phyloP scores from a whole-genome alignment of 306 rosid genomes.

The Castanea mollissima region DNA sequence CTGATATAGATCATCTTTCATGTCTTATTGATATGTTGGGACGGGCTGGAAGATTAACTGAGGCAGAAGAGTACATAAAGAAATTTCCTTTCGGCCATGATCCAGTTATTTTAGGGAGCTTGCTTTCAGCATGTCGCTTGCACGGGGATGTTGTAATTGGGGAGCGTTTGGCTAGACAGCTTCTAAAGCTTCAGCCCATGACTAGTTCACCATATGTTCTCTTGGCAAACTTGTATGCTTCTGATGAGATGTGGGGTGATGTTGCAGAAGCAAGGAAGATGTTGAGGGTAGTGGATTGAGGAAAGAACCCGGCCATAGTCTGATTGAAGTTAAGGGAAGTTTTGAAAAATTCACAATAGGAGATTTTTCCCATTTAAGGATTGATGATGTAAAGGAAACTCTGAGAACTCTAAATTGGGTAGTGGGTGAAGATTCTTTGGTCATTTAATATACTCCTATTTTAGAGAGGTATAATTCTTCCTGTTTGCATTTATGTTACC shows the following conservation, averaged over 20 bases:
- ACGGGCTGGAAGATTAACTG: conserved; percentile 36
- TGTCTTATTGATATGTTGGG: conserved; percentile 51
- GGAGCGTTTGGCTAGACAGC: conserved; percentile 30
- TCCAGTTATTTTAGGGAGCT: conserved; percentile 37
- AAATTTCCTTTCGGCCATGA: conserved; percentile 29
- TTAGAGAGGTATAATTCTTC: background rate
- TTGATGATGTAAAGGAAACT: conserved; percentile 24
- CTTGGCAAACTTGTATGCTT: conserved; percentile 42
- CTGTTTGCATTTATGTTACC: background rate
- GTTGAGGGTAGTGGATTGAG: conserved; percentile 37
- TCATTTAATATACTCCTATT: background rate
- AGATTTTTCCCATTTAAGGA: conserved; percentile 30
- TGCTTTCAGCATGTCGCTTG: conserved; percentile 43
- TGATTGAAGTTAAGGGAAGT: conserved; percentile 37
- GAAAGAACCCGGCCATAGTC: conserved; percentile 38
- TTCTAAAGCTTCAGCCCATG: conserved; percentile 29
- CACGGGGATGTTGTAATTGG: conserved; percentile 35
- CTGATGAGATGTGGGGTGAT: conserved; percentile 43
- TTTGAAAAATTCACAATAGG: conserved; percentile 31
- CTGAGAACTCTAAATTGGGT: conserved; percentile 18
- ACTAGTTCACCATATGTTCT: conserved; percentile 41
- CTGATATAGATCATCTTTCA: conserved; percentile 36
- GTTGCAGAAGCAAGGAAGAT: conserved; percentile 33
- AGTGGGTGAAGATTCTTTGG: conserved; percentile 10
- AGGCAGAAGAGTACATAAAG: conserved; percentile 35